Evolutionary conservation across 2,329 filamentous ascomycete genomes (phyloP), one percentile per base, ranked within the genome.

Genomic region (Passalora sequoiae): DNA sequence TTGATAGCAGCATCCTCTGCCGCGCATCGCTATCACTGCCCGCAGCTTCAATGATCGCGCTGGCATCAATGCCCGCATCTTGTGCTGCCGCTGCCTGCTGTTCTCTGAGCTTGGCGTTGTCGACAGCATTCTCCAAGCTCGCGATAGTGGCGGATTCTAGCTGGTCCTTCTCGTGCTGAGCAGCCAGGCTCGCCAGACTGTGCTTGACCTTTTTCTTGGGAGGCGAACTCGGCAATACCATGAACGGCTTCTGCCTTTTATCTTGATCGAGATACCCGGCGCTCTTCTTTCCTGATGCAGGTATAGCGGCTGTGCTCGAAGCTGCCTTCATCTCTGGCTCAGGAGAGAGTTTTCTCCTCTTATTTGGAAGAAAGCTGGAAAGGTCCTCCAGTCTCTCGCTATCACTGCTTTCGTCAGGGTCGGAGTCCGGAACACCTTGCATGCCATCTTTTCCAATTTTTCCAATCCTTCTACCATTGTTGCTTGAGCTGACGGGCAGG

Each of bases 1-100:
- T 71, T 27, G 80, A 80, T 48, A 71, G 66, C 46, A 74, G 66
- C 21, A 83, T 63, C 50, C 75, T 75, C 44, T 73, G 69, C 6
- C 42, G 44, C 20, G 71, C 69, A 16, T 68, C 60, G 13, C 69
- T 68, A 13, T 70, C 68, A 29, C 65, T 67, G 12, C 55, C 56
- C 7, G 57, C 54, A 7, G 52, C 64, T 45, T 66, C 81, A 43
- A 82, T 69, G 12, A 57, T 40, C 10, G 43, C 51, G 6, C 37
- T 48, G 9, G 31, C 40, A 25, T 55, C 52, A 6, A 45, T 37
- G 1, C 49, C 44, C 9, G 41, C 47, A 3, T 43, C 22, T 37
- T 46, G 22, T 13, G 41, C 38, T 8, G 28, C 38, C 40, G 39
- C 46, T 31, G 32, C 41, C 12, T 50, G 40, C 12, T 48, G 33